These are phyloP conservation scores for Pharnaceum exiguum DNA, from an alignment of 148 eudicot genomes.

Conservation along the genomic window DNA sequence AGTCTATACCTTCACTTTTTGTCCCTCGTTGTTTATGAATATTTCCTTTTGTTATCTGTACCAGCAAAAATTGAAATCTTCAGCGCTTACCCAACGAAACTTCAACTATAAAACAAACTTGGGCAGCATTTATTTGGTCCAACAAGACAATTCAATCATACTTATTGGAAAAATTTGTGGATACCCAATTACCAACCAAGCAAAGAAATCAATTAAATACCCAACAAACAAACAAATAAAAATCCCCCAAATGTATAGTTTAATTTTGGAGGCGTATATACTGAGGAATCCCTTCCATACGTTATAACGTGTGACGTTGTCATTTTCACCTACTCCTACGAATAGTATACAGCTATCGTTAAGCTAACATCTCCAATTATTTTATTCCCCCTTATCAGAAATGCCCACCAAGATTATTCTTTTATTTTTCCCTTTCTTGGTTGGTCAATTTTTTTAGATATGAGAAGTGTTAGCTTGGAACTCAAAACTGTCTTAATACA, in stretches of 20 bases:
- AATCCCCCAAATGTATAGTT: neutral
- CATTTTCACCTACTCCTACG: conserved; percentile 42
- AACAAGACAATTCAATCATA: conserved; percentile 11
- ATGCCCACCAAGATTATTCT: conserved; percentile 14
- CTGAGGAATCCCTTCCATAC: conserved; percentile 26
- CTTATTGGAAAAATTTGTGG: conserved; percentile 22
- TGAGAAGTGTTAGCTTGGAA: no score
- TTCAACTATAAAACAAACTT: conserved; percentile 7
- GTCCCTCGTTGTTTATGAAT: no score
- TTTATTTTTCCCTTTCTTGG: no score
- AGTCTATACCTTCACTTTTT: no score
- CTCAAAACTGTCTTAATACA: no score
- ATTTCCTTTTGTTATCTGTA: no score
- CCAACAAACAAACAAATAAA: conserved; percentile 23
- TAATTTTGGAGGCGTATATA: conserved; percentile 26
- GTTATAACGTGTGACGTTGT: conserved; percentile 39
- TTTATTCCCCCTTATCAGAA: conserved; percentile 40
- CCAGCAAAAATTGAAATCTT: neutral
- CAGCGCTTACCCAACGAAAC: neutral
- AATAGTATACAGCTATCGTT: conserved; percentile 31
- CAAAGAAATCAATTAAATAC: conserved; percentile 8
- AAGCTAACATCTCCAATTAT: conserved; percentile 29
- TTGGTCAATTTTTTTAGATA: neutral
- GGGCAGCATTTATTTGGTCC: conserved; percentile 26
- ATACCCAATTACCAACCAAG: conserved; percentile 25